Evolutionary conservation across 306 rosid species (phyloP).

Genomic region (Adenanthera pavonina): DNA sequence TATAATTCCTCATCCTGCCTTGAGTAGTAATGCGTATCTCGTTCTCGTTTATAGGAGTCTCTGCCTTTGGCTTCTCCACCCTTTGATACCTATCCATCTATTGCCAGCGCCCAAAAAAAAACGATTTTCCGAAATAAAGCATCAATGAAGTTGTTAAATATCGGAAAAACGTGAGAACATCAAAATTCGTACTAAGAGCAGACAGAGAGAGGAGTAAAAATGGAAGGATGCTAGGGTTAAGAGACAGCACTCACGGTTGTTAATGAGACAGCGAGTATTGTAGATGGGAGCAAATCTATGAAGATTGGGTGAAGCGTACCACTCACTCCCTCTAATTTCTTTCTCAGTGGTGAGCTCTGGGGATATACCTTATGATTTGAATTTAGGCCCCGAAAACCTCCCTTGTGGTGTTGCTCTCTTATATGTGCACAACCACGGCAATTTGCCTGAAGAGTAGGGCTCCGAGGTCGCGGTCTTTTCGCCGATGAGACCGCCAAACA

Average conservation of each 20-base stretch:
- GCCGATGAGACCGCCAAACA: conserved; percentile 65
- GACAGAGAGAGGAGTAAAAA: neutral
- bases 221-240: conserved; percentile 40
- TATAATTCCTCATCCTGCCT: conserved; percentile 86
- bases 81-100: conserved; percentile 92
- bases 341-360: neutral
- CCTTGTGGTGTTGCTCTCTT: neutral
- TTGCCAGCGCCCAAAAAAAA: neutral
- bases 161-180: neutral
- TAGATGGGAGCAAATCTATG: conserved; percentile 32
- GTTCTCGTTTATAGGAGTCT: conserved; percentile 74
- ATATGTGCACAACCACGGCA: neutral
- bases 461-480: conserved; percentile 53
- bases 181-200: neutral
- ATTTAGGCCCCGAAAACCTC: conserved; percentile 26
- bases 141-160: neutral
- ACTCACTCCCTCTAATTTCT: conserved; percentile 23
- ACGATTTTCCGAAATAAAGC: neutral
- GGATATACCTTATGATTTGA: conserved; percentile 31
- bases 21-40: conserved; percentile 92
- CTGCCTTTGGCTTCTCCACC: conserved; percentile 82
- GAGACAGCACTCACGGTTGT: conserved; percentile 18
- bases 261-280: neutral
- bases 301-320: conserved; percentile 25
- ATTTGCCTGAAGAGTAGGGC: conserved; percentile 50